phyloP scores from a whole-genome alignment of 2,329 filamentous ascomycete species.

The Pseudonectria buxi region DNA sequence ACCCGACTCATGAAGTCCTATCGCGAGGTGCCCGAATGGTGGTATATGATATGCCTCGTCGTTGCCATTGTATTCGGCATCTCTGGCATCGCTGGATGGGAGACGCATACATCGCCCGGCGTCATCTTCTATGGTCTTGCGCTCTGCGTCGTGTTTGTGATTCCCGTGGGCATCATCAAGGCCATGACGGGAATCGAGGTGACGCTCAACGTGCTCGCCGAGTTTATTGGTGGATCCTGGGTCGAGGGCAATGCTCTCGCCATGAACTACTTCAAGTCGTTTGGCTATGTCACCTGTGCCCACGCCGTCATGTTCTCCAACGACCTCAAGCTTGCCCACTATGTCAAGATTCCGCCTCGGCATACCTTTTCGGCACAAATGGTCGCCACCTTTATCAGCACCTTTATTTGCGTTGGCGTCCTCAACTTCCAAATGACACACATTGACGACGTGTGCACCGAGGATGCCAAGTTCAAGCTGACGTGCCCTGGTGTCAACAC shows the following conservation, averaged over 20 bases:
- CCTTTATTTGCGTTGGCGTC: constrained; percentile 43
- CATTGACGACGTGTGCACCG: constrained; percentile 43
- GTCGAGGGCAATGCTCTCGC: constrained; percentile 44
- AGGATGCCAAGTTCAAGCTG: constrained; percentile 40
- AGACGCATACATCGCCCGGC: constrained; percentile 43
- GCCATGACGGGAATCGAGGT: constrained; percentile 48
- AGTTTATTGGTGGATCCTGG: constrained; percentile 46
- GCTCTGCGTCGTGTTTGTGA: constrained; percentile 43
- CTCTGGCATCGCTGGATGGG: constrained; percentile 40
- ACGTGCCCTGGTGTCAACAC: constrained; percentile 47
- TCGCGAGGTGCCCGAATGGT: constrained; percentile 47
- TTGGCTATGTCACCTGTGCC: constrained; percentile 42
- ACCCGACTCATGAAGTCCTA: constrained; percentile 42
- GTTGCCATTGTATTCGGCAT: constrained; percentile 40
- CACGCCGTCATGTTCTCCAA: constrained; percentile 46
- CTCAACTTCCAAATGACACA: constrained; percentile 43
- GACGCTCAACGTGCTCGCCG: constrained; percentile 45
- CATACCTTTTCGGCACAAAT: constrained; percentile 55
- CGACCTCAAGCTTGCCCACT: constrained; percentile 44
- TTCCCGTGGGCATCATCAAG: constrained; percentile 46
- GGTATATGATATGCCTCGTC: constrained; percentile 40
- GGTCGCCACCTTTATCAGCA: constrained; percentile 48
- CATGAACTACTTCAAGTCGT: constrained; percentile 51
- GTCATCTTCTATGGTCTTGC: constrained; percentile 46
- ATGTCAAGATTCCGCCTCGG: constrained; percentile 55